A percentile compares a stretch with the other conserved stretches of the same genome.
Conservation (phyloP, 2,329 filamentous ascomycete genomes). For the Exophiala aquamarina region DNA sequence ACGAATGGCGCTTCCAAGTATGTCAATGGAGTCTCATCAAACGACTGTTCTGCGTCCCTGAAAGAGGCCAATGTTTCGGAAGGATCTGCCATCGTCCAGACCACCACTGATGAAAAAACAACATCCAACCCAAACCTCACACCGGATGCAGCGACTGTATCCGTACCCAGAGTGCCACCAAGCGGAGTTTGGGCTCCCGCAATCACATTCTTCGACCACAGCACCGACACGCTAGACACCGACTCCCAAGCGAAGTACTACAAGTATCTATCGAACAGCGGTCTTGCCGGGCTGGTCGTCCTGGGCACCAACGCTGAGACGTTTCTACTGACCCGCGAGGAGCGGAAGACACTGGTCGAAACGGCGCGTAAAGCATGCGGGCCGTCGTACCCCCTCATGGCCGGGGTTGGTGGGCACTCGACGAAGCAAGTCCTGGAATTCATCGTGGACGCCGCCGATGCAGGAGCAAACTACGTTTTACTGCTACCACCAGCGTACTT, state of each 20-base stretch:
- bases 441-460: conserved; percentile 58
- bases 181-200: conserved; percentile 53
- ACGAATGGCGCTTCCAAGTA: too few relatives aligned
- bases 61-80: too few relatives aligned
- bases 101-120: too few relatives aligned
- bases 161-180: conserved; percentile 25
- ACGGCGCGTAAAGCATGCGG: conserved; percentile 54
- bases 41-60: too few relatives aligned
- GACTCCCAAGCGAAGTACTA: conserved; percentile 52
- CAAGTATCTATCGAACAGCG: conserved; percentile 49
- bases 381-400: conserved; percentile 58
- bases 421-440: conserved; percentile 63
- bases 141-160: too few relatives aligned
- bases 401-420: conserved; percentile 63
- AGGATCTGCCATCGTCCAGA: too few relatives aligned
- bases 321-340: conserved; percentile 57
- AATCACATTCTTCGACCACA: conserved; percentile 54
- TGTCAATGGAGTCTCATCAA: too few relatives aligned
- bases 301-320: conserved; percentile 58
- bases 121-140: too few relatives aligned
- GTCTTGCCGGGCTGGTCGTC: conserved; percentile 53
- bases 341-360: conserved; percentile 56
- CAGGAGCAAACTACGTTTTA: conserved; percentile 61
- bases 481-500: conserved; percentile 66
- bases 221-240: conserved; percentile 49